Conservation (phyloP, 108 stramenopile genomes). For the Mayamaea pseudoterrestris region DNA sequence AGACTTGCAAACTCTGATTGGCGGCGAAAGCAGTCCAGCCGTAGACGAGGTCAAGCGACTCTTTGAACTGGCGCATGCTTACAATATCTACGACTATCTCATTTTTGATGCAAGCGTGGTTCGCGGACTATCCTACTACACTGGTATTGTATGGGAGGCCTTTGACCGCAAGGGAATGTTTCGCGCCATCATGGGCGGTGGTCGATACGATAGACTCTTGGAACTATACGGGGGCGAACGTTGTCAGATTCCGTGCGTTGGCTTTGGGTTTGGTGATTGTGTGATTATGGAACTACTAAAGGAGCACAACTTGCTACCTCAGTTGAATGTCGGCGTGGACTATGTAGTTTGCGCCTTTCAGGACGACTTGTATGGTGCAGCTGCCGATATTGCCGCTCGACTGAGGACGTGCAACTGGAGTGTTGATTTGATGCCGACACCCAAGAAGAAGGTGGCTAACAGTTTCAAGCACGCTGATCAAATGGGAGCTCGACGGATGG, state of each 20-base stretch:
- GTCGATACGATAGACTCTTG: constrained; percentile 89
- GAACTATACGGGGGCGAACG: constrained; percentile 90
- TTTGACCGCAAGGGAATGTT: constrained; percentile 90
- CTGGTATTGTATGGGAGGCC: constrained; percentile 95
- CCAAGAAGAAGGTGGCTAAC: constrained; percentile 88
- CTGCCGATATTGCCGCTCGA: constrained; percentile 50
- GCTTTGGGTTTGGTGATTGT: constrained; percentile 97
- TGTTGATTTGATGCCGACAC: constrained; percentile 87
- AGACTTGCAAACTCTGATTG: constrained; percentile 65
- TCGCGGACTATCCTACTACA: constrained; percentile 94
- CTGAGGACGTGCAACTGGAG: constrained; percentile 37
- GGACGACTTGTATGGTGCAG: constrained; percentile 47
- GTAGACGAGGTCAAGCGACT: constrained; percentile 71
- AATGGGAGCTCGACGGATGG: constrained; percentile 68
- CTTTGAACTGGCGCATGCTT: constrained; percentile 62
- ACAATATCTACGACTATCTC: constrained; percentile 87
- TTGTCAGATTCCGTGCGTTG: constrained; percentile 81
- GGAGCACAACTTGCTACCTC: constrained; percentile 72
- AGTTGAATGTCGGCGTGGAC: constrained; percentile 48
- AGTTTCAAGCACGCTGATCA: constrained; percentile 92
- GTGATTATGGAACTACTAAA: constrained; percentile 92
- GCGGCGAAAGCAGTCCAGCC: constrained; percentile 58
- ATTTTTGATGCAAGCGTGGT: constrained; percentile 92
- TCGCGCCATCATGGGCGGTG: constrained; percentile 94
- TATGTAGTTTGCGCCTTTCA: constrained; percentile 77